phyloP scores from a whole-genome alignment of 192 early-diverging fungal genomes.

The Coemansia asiatica region DNA sequence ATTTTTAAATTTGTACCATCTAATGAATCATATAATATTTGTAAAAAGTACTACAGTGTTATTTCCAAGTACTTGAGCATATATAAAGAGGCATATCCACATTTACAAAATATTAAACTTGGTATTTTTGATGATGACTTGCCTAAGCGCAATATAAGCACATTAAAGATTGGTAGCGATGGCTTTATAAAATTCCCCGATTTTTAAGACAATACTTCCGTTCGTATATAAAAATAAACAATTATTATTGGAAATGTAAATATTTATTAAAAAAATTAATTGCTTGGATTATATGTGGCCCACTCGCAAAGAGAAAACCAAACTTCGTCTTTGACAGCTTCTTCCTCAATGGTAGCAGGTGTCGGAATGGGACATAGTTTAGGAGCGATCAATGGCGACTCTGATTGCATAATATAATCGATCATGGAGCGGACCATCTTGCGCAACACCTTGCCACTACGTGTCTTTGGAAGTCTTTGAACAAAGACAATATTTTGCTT shows the following conservation, averaged over 20 bases:
- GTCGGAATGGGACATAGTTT: conserved; percentile 34
- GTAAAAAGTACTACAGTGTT: background rate
- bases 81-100: background rate
- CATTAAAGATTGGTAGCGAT: background rate
- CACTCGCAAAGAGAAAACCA: conserved; percentile 9
- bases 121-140: background rate
- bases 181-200: background rate
- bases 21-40: background rate
- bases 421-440: conserved; percentile 65
- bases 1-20: background rate
- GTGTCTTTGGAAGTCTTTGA: conserved; percentile 70
- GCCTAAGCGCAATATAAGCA: background rate
- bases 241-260: too few relatives aligned
- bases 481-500: conserved; percentile 59
- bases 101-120: background rate
- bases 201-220: background rate
- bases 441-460: conserved; percentile 73
- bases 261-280: background rate
- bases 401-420: background rate
- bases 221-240: too few relatives aligned
- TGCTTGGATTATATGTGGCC: background rate
- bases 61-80: background rate
- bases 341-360: conserved; percentile 77
- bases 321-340: conserved; percentile 47
- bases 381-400: background rate